Base-by-base conservation (phyloP, 1,284 basidiomycete species). In the Grifola frondosa region DNA sequence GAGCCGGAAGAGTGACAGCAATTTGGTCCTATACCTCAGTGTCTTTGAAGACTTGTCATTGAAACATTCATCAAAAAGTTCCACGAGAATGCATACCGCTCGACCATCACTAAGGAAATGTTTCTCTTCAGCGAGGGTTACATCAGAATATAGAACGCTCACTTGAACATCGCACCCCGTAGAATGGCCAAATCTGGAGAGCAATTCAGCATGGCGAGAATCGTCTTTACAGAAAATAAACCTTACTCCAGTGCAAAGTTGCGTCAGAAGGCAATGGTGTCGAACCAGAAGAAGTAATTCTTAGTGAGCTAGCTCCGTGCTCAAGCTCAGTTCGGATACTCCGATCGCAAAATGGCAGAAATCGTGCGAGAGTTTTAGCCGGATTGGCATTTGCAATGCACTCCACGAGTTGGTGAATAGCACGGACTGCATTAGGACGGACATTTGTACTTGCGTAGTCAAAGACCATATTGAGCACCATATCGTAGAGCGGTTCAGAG, bases 191-290 rank as follows among this genome's bases (percentile, higher is more conserved):
- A 64, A 64, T 84, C 83, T 85, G 44, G 36, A 42, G 25, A 28
- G 42, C 32, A 30, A 6, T 17, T 48, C 42, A 30, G 35, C 31
- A 30, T 42, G 29, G 11, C 44, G 23, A 21, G n/a, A 35, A 8
- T 12, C 19, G 37, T 42, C 19, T 37, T n/a, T 45, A 23, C 8
- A 17, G 22, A 29, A 28, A 48, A 42, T 16, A 47, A 44, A 30
- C 62, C 83, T 48, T 63, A 86, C 84, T 91, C 90, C 91, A 96
- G 59, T 96, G 91, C 32, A 97, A 71, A 2, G 90, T 86, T 4
- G 90, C 88, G 63, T 97, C 94, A 2, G 88, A 86, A 4, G 88
- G 81, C 20, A 89, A 66, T 0, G 81, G 75, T 1, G 84, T 81
- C 6, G 78, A 77, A 17, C 80, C 81, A 5, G 84, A 79, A 3